These are phyloP conservation scores for Lepidium aucheri DNA, from an alignment of 345 rosid genomes.

Conservation along the genomic window DNA sequence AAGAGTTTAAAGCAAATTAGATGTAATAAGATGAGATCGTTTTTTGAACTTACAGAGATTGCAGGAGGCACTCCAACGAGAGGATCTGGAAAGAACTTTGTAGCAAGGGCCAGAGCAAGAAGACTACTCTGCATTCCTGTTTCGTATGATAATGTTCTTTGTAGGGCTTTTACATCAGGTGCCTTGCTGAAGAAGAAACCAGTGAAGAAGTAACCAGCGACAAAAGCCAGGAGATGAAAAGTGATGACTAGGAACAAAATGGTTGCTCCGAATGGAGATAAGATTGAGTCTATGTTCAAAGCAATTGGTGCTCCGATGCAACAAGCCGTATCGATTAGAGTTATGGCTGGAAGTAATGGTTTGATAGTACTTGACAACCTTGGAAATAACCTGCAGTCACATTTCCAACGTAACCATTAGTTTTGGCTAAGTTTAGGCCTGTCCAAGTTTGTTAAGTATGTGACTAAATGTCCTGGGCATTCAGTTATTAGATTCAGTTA, in stretches of 20 bases:
- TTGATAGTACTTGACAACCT: conserved; percentile 50
- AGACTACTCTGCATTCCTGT: conserved; percentile 99
- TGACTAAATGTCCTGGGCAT: no score
- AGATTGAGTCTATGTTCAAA: conserved; percentile 58
- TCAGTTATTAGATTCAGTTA: no score
- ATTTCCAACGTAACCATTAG: not conserved
- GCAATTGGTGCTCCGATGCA: conserved; percentile 95
- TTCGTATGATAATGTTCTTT: conserved; percentile 81
- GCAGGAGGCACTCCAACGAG: conserved; percentile 96
- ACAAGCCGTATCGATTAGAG: conserved; percentile 70
- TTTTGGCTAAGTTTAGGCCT: no score
- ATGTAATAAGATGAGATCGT: not conserved
- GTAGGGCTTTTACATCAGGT: conserved; percentile 63
- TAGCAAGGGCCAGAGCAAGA: conserved; percentile 81
- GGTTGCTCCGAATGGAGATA: conserved; percentile 74
- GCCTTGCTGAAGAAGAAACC: conserved; percentile 47
- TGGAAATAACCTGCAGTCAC: conserved; percentile 65
- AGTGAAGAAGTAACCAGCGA: conserved; percentile 57
- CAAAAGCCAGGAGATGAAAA: conserved; percentile 78
- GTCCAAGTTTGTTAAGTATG: no score
- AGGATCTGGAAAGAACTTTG: conserved; percentile 85
- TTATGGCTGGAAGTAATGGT: conserved; percentile 70
- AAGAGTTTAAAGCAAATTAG: not conserved
- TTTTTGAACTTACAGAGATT: conserved; percentile 52
- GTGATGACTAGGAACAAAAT: conserved; percentile 42